Base-by-base conservation (phyloP, 2,329 filamentous ascomycete species). In the Fusarium sororula region DNA sequence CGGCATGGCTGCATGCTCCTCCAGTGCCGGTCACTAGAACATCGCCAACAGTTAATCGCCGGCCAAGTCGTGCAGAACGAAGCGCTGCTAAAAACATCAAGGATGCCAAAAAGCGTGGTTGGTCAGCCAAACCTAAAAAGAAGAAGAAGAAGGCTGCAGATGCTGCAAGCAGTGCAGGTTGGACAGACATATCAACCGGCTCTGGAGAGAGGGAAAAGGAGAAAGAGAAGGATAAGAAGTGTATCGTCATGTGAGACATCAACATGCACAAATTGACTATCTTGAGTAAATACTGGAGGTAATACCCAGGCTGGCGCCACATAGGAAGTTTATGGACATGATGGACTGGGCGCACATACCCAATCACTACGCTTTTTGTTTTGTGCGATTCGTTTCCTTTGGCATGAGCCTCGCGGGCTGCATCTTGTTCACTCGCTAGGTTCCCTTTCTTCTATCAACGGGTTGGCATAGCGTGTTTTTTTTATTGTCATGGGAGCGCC, bases 21-120 rank as follows among this genome's bases (percentile, higher is more conserved):
- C 81, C 84, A 12, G 72, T 80, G 10, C 72, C 80, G 1, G 76
- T 81, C 22, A 78, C 77, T 72, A 82, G 84, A 57, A 81, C 83
- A 64, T 73, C 84, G 67, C 83, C 84, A 2, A 85, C 84, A 47
- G 79, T 90, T 11, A 84, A 80, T 63, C 82, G 88, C 39, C 85
- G 84, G 32, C 84, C 84, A 42, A 90, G 89, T 75, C 85, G 90
- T 45, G 89, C 89, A 4, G 88, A 89, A 77, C 84, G 89, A 35
- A 90, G 89, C 64, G 90, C 90, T 11, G 86, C 89, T 15, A 90
- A 88, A 81, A 92, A 91, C 73, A 88, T 91, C 35, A 85, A 87
- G 24, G 89, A 91, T 69, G 90, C 90, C 4, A 89, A 87, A 81
- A 86, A 85, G 75, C 85, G 84, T 38, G 89, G 90, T 2, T 91